Evolutionary conservation across 495 filamentous ascomycete genomes (phyloP), one percentile per base, ranked within the genome.

Genomic region (Penicillium atrosanguineum): DNA sequence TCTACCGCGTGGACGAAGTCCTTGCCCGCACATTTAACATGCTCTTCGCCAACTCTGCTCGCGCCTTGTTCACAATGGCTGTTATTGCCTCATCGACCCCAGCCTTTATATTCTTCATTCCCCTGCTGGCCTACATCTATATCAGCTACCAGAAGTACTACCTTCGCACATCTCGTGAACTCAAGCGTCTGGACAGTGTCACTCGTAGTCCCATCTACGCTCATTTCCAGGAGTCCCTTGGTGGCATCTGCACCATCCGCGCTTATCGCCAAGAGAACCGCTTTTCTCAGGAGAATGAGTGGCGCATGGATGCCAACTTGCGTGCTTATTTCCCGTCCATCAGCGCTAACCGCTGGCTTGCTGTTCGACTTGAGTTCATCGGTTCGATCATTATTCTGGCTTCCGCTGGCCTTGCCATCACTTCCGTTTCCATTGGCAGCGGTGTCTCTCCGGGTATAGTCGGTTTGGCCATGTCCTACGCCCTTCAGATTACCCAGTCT

Each of bases 91-190:
- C 82, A 21, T 79, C 88, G 9, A 95, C 89, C 8, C 95, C 95
- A 8, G 79, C 80, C 3, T 97, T 97, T 65, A 64, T 94, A 51
- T 72, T 85, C 18, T 70, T 97, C 50, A 87, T 94, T 55, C 62
- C 97, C 49, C 95, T 95, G 5, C 74, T 99, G 47, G 78, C 80
- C 46, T 87, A 76, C 45, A 77, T 96, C 39, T 99, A 97, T 72
- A 71, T 95, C 51, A 95, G 87, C 72, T 95, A 97, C 59, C 95
- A 99, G 68, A 84, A 94, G 58, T 99, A 97, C 76, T 99, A 99
- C 71, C 81, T 99, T 42, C 83, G 91, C 48, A 96, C 94, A 21
- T 97, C 95, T 46, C 87, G 95, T 57, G 95, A 99, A 71, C 76
- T 99, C 48, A 99, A 97, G 74, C 84, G 95, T 51, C 76, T 99